phyloP scores from a whole-genome alignment of 1,139 yeast genomes.

The Wickerhamomyces sp. region DNA sequence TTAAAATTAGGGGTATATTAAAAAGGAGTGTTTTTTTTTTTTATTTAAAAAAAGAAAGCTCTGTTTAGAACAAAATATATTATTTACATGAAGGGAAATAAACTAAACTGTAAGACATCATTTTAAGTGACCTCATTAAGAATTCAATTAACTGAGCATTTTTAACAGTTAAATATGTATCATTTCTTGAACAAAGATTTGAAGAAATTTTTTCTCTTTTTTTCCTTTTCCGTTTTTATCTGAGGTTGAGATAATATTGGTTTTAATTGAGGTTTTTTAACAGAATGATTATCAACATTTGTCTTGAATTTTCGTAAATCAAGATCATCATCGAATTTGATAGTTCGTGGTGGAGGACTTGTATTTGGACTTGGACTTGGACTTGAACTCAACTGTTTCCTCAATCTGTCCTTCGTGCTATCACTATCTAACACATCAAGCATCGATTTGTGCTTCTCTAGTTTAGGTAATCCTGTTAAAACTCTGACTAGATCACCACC shows the following conservation, averaged over 20 bases:
- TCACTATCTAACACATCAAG: slow-evolving; percentile 17
- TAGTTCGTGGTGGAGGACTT: neutral
- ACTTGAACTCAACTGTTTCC: slow-evolving; percentile 4
- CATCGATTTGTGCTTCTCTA: slow-evolving; percentile 19
- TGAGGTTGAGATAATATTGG: slow-evolving; percentile 6
- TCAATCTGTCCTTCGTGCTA: slow-evolving; percentile 12
- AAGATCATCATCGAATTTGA: slow-evolving; percentile 6
- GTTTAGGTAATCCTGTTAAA: slow-evolving; percentile 19
- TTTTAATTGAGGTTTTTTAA: neutral
- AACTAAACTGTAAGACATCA: no score
- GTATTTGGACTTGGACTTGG: neutral
- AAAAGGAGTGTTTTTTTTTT: no score
- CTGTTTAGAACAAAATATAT: no score
- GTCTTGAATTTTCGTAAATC: slow-evolving; percentile 11
- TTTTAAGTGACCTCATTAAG: no score
- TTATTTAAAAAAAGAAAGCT: no score
- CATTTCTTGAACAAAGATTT: neutral
- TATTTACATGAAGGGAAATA: no score
- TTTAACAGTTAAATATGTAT: neutral
- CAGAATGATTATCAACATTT: slow-evolving; percentile 3
- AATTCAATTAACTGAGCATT: neutral
- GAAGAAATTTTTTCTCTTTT: slow-evolving; percentile 5
- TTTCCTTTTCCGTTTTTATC: neutral
- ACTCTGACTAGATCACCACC: slow-evolving; percentile 20
- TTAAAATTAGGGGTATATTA: no score